Conservation (phyloP, 257 asterid genomes). For the Rhazya stricta region DNA sequence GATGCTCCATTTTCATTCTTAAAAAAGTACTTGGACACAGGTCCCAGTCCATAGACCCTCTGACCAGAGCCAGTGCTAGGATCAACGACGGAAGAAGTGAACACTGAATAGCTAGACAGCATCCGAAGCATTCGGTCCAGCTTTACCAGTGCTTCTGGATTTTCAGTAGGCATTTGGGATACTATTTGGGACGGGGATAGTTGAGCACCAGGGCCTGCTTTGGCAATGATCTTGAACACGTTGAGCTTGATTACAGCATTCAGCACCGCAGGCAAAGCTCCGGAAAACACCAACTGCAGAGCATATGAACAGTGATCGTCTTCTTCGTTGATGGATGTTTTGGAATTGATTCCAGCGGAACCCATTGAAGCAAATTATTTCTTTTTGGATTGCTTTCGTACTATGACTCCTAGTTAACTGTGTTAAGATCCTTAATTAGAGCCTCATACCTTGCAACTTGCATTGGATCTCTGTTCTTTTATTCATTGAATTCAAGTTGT, state of each 20-base stretch:
- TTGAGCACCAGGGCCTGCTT: constrained; percentile 10
- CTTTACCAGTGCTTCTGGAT: constrained; percentile 11
- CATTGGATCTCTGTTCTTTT: too few relatives aligned
- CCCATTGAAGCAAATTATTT: background rate
- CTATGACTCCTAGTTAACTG: too few relatives aligned
- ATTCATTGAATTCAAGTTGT: too few relatives aligned
- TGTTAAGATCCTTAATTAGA: too few relatives aligned
- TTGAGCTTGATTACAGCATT: constrained; percentile 19
- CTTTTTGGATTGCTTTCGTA: too few relatives aligned
- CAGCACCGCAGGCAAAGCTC: constrained; percentile 19
- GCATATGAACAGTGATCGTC: constrained; percentile 16
- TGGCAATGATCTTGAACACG: constrained; percentile 27
- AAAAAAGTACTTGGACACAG: background rate
- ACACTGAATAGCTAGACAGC: constrained; percentile 22
- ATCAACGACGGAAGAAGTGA: constrained; percentile 15
- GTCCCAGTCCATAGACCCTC: constrained; percentile 21
- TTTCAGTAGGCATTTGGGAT: constrained; percentile 8
- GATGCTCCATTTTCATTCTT: background rate
- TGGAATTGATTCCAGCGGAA: background rate
- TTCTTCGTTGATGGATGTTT: background rate
- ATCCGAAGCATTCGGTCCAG: constrained; percentile 32
- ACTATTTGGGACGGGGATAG: constrained; percentile 26
- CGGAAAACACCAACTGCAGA: constrained; percentile 8
- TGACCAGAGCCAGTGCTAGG: background rate
- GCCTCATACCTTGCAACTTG: too few relatives aligned